Conservation (phyloP, 129 eudicot genomes). For the Ambrosia trifida region DNA sequence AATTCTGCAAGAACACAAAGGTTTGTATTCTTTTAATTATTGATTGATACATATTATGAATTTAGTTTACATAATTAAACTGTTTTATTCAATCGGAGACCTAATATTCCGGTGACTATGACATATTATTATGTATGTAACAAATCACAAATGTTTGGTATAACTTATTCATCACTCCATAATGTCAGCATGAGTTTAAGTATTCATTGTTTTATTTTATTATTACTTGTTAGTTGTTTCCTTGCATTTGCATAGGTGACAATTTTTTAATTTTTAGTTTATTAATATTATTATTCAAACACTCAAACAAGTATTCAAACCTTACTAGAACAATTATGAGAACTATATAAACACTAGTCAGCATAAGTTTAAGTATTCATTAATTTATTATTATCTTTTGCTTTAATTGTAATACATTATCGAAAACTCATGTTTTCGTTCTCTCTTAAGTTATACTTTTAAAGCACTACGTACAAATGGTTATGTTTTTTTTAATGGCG, state of each 20-base stretch:
- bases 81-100: neutral
- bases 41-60: neutral
- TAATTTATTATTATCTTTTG: too few species aligned
- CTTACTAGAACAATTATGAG: neutral
- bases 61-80: too few species aligned
- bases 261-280: neutral
- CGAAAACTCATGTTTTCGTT: too few species aligned
- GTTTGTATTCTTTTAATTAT: constrained; percentile 30
- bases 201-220: neutral
- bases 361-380: too few species aligned
- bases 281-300: neutral
- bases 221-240: neutral
- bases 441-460: too few species aligned
- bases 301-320: neutral
- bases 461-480: too few species aligned
- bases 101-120: too few species aligned
- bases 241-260: neutral
- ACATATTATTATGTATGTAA: neutral
- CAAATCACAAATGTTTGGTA: constrained; percentile 23
- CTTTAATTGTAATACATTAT: too few species aligned
- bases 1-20: constrained; percentile 98
- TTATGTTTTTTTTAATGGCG: too few species aligned
- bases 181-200: neutral
- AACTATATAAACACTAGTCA: too few species aligned
- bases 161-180: constrained; percentile 22